phyloP scores from a whole-genome alignment of 257 asterid genomes.

The Capsicum baccatum region DNA sequence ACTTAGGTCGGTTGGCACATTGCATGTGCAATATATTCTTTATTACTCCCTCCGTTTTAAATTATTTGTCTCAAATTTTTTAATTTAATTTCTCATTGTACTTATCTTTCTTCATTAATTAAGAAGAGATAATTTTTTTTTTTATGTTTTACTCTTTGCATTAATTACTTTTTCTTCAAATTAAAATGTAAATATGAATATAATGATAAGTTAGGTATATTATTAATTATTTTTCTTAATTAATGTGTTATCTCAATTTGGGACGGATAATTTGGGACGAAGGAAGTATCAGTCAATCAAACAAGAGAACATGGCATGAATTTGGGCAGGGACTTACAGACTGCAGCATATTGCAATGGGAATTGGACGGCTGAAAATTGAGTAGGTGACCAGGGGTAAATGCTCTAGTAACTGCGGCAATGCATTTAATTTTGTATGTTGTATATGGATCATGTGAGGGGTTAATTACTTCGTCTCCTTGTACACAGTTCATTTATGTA shows the following conservation, averaged over 20 bases:
- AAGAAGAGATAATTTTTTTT: too few relatives aligned
- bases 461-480: slow-evolving; percentile 19
- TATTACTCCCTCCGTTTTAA: not conserved
- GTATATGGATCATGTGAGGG: slow-evolving; percentile 37
- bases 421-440: slow-evolving; percentile 5
- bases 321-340: not conserved
- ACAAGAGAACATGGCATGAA: not conserved
- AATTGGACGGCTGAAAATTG: not conserved
- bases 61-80: too few relatives aligned
- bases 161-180: too few relatives aligned
- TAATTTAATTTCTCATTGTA: too few relatives aligned
- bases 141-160: too few relatives aligned
- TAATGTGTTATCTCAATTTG: too few relatives aligned
- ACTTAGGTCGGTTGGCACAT: slow-evolving; percentile 16
- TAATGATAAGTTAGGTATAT: too few relatives aligned
- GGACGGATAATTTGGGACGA: too few relatives aligned
- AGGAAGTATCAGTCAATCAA: not conserved
- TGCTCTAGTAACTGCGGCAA: slow-evolving; percentile 13
- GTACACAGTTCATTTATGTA: slow-evolving; percentile 32
- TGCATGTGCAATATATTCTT: slow-evolving; percentile 36
- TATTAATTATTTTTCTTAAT: too few relatives aligned
- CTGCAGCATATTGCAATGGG: not conserved
- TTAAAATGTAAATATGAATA: too few relatives aligned
- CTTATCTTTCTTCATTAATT: too few relatives aligned
- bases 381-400: slow-evolving; percentile 34